Conservation (phyloP, 2,329 filamentous ascomycete species). For the Sporothrix pseudoabietina region DNA sequence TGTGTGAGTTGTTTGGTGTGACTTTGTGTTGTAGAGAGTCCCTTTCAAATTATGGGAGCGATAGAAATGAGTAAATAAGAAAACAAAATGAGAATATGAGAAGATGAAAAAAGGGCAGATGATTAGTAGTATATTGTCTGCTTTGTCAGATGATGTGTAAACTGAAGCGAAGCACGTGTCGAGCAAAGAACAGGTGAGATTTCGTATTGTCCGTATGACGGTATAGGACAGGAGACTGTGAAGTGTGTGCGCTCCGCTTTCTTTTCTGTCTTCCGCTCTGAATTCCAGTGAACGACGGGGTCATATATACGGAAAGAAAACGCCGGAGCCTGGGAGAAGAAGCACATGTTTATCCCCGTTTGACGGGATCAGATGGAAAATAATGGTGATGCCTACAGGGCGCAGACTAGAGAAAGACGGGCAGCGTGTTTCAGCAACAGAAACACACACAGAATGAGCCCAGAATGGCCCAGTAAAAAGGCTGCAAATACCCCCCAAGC, state of each 20-base stretch:
- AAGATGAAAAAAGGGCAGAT: not conserved
- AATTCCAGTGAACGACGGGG: not conserved
- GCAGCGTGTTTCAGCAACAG: not conserved
- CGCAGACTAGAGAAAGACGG: not conserved
- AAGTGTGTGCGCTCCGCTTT: not conserved
- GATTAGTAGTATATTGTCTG: not conserved
- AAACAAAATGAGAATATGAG: not conserved
- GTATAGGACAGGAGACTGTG: not conserved
- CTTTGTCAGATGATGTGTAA: conserved; percentile 4
- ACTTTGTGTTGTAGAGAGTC: not conserved
- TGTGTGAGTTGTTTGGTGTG: not conserved
- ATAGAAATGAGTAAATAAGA: not conserved
- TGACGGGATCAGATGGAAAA: not conserved
- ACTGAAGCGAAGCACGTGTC: conserved; percentile 1
- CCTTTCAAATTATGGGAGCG: not conserved
- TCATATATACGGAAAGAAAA: not conserved
- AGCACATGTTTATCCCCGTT: not conserved
- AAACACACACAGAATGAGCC: no score
- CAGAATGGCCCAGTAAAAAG: not conserved
- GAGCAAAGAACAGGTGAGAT: not conserved
- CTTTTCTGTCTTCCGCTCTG: not conserved
- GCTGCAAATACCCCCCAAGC: not conserved
- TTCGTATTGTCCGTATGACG: conserved; percentile 13
- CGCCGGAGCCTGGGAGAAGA: not conserved
- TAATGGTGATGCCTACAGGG: not conserved